phyloP scores from a whole-genome alignment of 768 basidiomycete species.

The Rhodotorula kratochvilovae region DNA sequence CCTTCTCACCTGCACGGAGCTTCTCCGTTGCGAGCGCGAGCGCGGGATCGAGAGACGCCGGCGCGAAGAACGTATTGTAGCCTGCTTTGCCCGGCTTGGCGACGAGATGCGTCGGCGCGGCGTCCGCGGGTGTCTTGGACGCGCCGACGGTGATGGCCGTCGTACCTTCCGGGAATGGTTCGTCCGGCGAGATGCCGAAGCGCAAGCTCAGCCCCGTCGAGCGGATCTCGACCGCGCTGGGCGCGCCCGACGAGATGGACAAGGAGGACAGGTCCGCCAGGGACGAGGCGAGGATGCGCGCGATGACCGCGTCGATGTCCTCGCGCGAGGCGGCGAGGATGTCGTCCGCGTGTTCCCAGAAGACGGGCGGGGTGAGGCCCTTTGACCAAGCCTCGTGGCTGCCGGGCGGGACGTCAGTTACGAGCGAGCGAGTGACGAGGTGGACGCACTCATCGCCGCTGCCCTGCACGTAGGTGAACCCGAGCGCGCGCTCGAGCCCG shows the following conservation, averaged over 20 bases:
- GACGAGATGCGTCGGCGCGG: background rate
- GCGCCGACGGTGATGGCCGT: background rate
- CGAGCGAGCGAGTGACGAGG: background rate
- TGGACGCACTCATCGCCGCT: slow-evolving; percentile 69
- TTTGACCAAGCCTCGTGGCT: slow-evolving; percentile 36
- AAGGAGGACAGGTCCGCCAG: background rate
- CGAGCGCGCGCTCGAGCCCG: slow-evolving; percentile 62
- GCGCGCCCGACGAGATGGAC: background rate
- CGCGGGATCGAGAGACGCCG: slow-evolving; percentile 52
- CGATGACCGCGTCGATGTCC: slow-evolving; percentile 55
- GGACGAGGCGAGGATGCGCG: slow-evolving; percentile 1
- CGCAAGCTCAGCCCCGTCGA: slow-evolving; percentile 6
- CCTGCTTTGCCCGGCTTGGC: slow-evolving; percentile 56
- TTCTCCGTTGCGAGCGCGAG: slow-evolving; percentile 53
- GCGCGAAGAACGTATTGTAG: slow-evolving; percentile 54
- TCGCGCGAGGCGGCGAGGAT: slow-evolving; percentile 56
- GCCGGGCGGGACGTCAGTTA: background rate
- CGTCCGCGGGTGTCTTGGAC: background rate
- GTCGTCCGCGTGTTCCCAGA: slow-evolving; percentile 59
- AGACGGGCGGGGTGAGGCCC: slow-evolving; percentile 67
- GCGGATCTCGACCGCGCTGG: background rate
- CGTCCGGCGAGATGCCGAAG: background rate
- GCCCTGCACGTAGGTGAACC: slow-evolving; percentile 84
- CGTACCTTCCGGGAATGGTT: background rate
- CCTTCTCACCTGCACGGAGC: slow-evolving; percentile 44